A percentile compares a stretch with the other conserved stretches of the same genome.
phyloP scores from a whole-genome alignment of 2,329 filamentous ascomycete genomes.

The Leptographium lundbergii region DNA sequence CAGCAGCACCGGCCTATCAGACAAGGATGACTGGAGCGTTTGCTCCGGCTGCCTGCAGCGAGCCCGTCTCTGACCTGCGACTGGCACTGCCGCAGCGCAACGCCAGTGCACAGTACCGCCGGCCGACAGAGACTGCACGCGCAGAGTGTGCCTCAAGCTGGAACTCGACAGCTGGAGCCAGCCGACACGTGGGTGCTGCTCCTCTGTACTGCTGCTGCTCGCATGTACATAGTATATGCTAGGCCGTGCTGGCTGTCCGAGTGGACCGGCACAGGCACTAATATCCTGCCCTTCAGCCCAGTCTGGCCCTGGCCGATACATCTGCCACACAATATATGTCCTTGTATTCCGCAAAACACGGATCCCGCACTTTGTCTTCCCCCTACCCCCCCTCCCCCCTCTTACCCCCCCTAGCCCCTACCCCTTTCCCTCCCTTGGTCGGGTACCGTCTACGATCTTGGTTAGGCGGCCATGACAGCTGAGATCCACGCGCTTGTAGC shows the following conservation, averaged over 20 bases:
- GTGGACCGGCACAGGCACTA: neutral
- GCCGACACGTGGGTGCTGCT: neutral
- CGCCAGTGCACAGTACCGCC: too few species aligned
- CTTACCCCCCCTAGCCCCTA: neutral
- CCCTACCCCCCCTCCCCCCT: too few species aligned
- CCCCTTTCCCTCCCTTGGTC: neutral
- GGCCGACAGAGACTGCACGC: too few species aligned
- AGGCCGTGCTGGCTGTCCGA: neutral
- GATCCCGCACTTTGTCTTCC: neutral
- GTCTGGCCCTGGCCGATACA: neutral
- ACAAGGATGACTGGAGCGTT: neutral
- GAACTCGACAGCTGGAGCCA: neutral
- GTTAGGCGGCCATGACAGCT: neutral
- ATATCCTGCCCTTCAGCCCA: too few species aligned
- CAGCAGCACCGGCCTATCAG: conserved; percentile 8
- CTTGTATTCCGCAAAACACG: neutral
- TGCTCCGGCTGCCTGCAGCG: too few species aligned
- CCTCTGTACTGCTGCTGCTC: too few species aligned
- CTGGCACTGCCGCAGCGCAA: neutral
- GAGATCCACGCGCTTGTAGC: neutral
- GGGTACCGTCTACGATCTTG: neutral
- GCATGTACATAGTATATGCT: neutral
- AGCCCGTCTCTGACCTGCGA: neutral
- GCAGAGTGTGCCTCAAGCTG: neutral
- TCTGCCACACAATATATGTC: neutral